Base-by-base conservation (phyloP, 768 basidiomycete species). In the Termitomyces sp. region DNA sequence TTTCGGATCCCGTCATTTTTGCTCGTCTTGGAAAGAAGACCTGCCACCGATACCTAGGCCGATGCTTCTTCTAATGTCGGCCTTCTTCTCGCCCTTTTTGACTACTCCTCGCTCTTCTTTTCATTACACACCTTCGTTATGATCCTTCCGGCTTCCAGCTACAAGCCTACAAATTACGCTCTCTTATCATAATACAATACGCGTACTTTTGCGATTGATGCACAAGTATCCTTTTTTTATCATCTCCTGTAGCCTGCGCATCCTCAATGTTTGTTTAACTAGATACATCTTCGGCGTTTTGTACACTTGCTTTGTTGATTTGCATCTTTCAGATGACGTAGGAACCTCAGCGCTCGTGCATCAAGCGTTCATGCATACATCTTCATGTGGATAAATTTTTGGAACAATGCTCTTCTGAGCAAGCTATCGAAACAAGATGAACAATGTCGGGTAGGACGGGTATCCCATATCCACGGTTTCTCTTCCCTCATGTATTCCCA, bases 11-110 rank as follows among this genome's bases (percentile, higher is more conserved):
- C 26, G 42, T 51, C 49, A 57, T 44, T 51, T 44, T 51, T n/a
- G 6, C 15, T 54, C 34, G 26, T 28, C 55, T 56, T 46, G 51
- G 37, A 49, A 44, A 34, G 59, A 60, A 56, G 51, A 44, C 59
- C 51, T 60, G 59, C 39, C 59, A 52, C 6, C 13, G 16, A 51
- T 37, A 36, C 36, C 50, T 12, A 26, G 34, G 36, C 33, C 36
- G 48, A 39, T 37, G 33, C 49, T 46, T 55, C 49, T 51, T 42
- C 42, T 44, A 22, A 26, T 45, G 39, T 34, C 39, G 20, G 45
- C n/a, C 15, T 33, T 48, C 47, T 28, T 36, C 34, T 34, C 24
- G 33, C 31, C 48, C 34, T 51, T 42, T 47, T n/a, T n/a, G n/a
- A n/a, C n/a, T n/a, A n/a, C n/a, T n/a, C n/a, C n/a, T n/a, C n/a